phyloP scores from a whole-genome alignment of 257 asterid genomes.

The Asclepias syriaca region DNA sequence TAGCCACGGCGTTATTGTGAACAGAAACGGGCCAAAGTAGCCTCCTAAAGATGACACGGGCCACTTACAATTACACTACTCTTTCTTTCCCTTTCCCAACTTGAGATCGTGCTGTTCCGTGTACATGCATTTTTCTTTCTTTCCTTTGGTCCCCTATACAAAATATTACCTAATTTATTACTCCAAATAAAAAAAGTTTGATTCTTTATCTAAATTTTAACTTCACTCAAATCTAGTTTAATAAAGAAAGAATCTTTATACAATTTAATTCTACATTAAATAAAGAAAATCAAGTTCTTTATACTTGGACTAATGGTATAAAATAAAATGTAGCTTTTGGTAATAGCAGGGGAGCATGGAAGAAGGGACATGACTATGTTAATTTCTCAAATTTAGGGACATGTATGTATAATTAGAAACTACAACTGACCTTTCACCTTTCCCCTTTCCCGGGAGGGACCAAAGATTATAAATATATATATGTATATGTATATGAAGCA shows the following conservation, averaged over 20 bases:
- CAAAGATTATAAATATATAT: background rate
- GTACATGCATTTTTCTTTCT: background rate
- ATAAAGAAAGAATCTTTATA: too few species aligned
- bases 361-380: slow-evolving; percentile 2
- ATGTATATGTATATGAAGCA: background rate
- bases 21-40: background rate
- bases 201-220: too few species aligned
- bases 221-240: too few species aligned
- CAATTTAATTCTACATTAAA: too few species aligned
- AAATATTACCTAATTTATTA: too few species aligned
- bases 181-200: too few species aligned
- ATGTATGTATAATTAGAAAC: slow-evolving; percentile 3
- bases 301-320: too few species aligned
- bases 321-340: background rate
- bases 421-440: slow-evolving; percentile 11
- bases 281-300: too few species aligned
- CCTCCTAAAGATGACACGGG: background rate
- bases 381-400: slow-evolving; percentile 13
- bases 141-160: background rate
- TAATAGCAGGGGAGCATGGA: background rate
- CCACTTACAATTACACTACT: background rate
- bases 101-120: background rate
- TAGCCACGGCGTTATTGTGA: background rate
- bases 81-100: background rate
- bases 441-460: slow-evolving; percentile 3